Evolutionary conservation across 192 early-diverging fungal genomes (phyloP).

Genomic region (Umbelopsis ramanniana): DNA sequence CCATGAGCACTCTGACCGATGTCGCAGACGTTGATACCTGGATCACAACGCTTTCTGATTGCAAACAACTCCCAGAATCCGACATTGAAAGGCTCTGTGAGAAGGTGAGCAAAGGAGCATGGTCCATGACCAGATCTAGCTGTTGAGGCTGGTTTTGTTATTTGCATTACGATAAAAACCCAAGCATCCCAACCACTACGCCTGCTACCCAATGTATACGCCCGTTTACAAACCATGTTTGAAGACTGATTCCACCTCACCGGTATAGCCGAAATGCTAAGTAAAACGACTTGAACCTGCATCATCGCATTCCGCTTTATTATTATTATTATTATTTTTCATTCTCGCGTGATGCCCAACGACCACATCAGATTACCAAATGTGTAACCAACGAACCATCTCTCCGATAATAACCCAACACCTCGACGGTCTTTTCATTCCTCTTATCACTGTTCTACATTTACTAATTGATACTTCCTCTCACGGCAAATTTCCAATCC

Average conservation of each 20-base stretch:
- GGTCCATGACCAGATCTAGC: neutral
- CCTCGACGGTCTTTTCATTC: neutral
- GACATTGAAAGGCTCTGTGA: slow-evolving; percentile 97
- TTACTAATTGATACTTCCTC: neutral
- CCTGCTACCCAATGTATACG: neutral
- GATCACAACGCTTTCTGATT: slow-evolving; percentile 88
- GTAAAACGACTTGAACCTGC: neutral
- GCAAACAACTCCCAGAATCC: slow-evolving; percentile 93
- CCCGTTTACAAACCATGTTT: too few species aligned
- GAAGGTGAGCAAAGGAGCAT: slow-evolving; percentile 70
- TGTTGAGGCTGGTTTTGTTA: slow-evolving; percentile 23
- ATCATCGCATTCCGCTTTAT: neutral
- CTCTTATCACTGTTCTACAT: neutral
- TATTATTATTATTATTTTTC: slow-evolving; percentile 1
- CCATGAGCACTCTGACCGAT: slow-evolving; percentile 28
- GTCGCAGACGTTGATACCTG: slow-evolving; percentile 91
- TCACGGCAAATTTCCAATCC: neutral
- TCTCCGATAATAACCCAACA: slow-evolving; percentile 25
- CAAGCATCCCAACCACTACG: neutral
- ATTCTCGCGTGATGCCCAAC: slow-evolving; percentile 8
- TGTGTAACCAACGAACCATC: slow-evolving; percentile 24
- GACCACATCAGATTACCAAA: slow-evolving; percentile 19
- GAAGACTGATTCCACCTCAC: neutral
- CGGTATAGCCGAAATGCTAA: neutral
- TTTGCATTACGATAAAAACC: neutral